These are phyloP conservation scores for Ogataea ramenticola DNA, from an alignment of 805 yeast genomes.

Conservation along the genomic window DNA sequence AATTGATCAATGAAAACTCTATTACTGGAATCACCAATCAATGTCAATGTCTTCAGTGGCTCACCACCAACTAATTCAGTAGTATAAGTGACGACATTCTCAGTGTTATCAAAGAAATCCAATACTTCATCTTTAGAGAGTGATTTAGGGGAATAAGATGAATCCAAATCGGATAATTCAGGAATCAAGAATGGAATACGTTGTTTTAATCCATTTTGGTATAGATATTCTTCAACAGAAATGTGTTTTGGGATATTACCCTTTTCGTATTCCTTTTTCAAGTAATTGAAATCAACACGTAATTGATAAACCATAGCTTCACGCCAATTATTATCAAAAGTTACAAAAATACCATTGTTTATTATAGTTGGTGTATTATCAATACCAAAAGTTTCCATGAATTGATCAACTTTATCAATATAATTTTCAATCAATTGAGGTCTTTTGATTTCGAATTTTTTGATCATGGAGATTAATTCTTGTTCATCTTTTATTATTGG, in stretches of 20 bases:
- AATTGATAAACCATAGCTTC: constrained; percentile 44
- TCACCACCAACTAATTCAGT: too few species aligned
- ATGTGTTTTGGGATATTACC: constrained; percentile 20
- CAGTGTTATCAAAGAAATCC: neutral
- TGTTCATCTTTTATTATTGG: constrained; percentile 6
- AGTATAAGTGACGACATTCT: too few species aligned
- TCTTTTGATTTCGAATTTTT: neutral
- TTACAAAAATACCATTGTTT: constrained; percentile 65
- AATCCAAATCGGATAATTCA: constrained; percentile 38
- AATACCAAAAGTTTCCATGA: constrained; percentile 33
- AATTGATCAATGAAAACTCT: constrained; percentile 36
- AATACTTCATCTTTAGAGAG: neutral
- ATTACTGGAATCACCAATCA: constrained; percentile 51
- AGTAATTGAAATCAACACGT: constrained; percentile 39
- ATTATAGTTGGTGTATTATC: constrained; percentile 46
- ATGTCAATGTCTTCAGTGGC: constrained; percentile 33
- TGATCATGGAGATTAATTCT: neutral
- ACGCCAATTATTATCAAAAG: constrained; percentile 48
- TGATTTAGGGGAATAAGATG: constrained; percentile 4
- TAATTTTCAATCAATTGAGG: neutral
- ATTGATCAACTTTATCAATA: constrained; percentile 13
- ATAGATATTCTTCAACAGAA: constrained; percentile 33
- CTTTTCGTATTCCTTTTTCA: constrained; percentile 23
- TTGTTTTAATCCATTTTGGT: constrained; percentile 30
- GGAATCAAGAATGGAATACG: constrained; percentile 52